Conservation (phyloP, 805 yeast genomes). For the Candida broadrunensis region DNA sequence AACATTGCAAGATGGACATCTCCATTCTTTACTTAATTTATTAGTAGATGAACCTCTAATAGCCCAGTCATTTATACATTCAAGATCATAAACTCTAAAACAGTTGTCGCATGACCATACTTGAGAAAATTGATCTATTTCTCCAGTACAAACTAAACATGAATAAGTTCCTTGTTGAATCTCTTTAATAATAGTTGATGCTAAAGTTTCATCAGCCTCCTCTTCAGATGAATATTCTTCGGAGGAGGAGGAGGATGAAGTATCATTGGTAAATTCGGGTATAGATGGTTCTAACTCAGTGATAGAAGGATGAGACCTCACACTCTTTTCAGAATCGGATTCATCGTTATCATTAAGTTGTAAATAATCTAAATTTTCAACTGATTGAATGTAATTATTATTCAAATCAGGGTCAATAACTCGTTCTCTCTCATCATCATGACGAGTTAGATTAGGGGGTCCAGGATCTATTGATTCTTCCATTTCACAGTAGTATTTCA, state of each 20-base stretch:
- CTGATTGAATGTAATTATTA: neutral
- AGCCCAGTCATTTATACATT: conserved; percentile 89
- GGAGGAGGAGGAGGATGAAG: neutral
- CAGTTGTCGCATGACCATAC: conserved; percentile 82
- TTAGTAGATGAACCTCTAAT: conserved; percentile 66
- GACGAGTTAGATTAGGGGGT: neutral
- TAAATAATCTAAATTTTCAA: neutral
- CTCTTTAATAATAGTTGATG: conserved; percentile 51
- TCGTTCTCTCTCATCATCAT: neutral
- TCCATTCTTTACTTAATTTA: conserved; percentile 57
- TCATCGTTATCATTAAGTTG: neutral
- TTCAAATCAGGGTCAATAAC: neutral
- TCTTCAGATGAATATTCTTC: conserved; percentile 14
- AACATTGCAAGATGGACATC: conserved; percentile 80
- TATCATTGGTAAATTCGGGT: neutral
- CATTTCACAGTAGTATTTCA: neutral
- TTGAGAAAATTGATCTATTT: conserved; percentile 60
- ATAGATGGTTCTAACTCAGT: neutral
- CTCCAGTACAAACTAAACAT: conserved; percentile 87
- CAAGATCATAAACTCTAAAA: conserved; percentile 78
- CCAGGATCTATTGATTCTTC: neutral
- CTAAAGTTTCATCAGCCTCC: conserved; percentile 25
- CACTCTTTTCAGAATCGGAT: neutral
- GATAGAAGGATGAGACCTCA: conserved; percentile 2
- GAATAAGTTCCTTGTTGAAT: conserved; percentile 67